phyloP scores from a whole-genome alignment of 78 protist genomes.

The Diacronema lutheri region DNA sequence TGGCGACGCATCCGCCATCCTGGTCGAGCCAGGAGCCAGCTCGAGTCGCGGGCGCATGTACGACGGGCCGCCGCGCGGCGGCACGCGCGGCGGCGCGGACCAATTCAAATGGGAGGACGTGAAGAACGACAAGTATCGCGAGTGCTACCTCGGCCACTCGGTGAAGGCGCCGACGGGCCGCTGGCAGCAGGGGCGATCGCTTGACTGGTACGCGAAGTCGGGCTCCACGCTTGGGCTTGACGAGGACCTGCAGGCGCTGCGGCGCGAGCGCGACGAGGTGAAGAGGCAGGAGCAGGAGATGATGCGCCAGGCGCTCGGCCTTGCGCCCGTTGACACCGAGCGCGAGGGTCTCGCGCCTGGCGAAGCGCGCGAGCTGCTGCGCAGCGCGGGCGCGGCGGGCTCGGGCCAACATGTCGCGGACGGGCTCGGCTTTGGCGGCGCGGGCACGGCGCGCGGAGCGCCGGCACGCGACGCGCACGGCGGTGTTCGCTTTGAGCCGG shows the following conservation, averaged over 20 bases:
- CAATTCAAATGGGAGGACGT: slow-evolving; percentile 32
- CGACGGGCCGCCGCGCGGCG: slow-evolving; percentile 1
- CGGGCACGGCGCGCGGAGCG: too few species aligned
- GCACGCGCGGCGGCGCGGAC: slow-evolving; percentile 23
- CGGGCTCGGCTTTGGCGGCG: too few species aligned
- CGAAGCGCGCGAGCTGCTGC: too few species aligned
- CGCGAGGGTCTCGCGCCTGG: too few species aligned
- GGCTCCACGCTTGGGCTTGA: not conserved
- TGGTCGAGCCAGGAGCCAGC: too few species aligned
- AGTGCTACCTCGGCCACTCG: slow-evolving; percentile 38
- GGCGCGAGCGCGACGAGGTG: not conserved
- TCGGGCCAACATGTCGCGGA: too few species aligned
- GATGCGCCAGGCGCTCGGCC: slow-evolving; percentile 5
- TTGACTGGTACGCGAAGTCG: not conserved
- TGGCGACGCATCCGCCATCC: too few species aligned
- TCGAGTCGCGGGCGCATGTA: too few species aligned
- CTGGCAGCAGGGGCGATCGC: slow-evolving; percentile 28
- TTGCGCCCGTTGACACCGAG: not conserved
- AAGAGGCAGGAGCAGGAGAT: not conserved
- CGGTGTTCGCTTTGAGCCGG: too few species aligned
- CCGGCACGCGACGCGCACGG: too few species aligned
- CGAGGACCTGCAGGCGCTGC: not conserved
- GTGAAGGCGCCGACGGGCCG: slow-evolving; percentile 29
- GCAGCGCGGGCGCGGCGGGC: too few species aligned
- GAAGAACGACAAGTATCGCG: slow-evolving; percentile 35